These are phyloP conservation scores for Neophaeococcomyces mojaviensis DNA, from an alignment of 2,329 filamentous ascomycete genomes.

Conservation along the genomic window DNA sequence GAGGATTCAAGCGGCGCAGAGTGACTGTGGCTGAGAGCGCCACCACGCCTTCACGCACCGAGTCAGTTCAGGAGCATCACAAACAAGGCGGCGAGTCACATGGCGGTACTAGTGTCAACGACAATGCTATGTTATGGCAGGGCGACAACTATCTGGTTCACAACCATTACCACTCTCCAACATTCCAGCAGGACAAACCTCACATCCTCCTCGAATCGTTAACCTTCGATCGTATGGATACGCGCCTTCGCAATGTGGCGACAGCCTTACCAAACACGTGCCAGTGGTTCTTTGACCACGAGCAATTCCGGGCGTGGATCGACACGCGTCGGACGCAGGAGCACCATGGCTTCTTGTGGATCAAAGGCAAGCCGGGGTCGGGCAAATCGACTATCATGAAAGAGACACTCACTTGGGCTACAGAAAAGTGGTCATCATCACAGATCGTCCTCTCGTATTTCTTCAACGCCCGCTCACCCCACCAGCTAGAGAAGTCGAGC, in stretches of 20 bases:
- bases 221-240: conserved; percentile 35
- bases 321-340: conserved; percentile 19
- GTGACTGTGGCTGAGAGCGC: too few relatives aligned
- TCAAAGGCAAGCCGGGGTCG: too few relatives aligned
- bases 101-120: background rate
- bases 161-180: too few relatives aligned
- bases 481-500: conserved; percentile 37
- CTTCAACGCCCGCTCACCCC: conserved; percentile 41
- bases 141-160: background rate
- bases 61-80: too few relatives aligned
- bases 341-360: too few relatives aligned
- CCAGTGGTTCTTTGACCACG: conserved; percentile 33
- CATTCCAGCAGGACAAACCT: too few relatives aligned
- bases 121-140: background rate
- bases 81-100: too few relatives aligned
- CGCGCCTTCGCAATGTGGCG: conserved; percentile 23
- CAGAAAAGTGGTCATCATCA: background rate
- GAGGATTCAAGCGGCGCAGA: too few relatives aligned
- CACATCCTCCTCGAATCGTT: conserved; percentile 21
- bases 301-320: conserved; percentile 34
- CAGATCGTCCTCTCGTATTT: conserved; percentile 38
- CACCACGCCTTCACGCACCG: too few relatives aligned
- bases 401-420: conserved; percentile 13
- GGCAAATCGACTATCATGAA: too few relatives aligned
- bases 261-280: conserved; percentile 34